Percentiles rank a stretch among this genome's conserved stretches.
These are phyloP conservation scores for Anthostomella pinea DNA, from an alignment of 2,329 filamentous ascomycete genomes.

Conservation along the genomic window DNA sequence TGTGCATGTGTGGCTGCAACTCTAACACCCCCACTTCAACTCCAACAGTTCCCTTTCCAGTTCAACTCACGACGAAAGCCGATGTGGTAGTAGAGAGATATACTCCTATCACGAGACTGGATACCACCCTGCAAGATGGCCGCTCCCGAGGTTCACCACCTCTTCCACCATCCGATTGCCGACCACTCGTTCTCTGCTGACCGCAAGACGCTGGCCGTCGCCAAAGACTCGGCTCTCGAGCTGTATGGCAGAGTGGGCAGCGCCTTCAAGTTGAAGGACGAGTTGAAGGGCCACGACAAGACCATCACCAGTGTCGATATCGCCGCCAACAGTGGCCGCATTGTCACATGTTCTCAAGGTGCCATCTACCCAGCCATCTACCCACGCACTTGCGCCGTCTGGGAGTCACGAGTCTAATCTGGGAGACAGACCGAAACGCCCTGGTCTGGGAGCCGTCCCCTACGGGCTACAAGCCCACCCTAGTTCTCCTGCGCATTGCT, in stretches of 20 bases:
- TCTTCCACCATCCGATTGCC: constrained; percentile 93
- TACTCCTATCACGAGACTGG: constrained; percentile 80
- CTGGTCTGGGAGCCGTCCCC: constrained; percentile 97
- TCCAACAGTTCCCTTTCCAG: no score
- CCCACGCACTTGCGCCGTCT: background rate
- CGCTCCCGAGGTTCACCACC: constrained; percentile 86
- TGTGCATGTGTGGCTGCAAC: background rate
- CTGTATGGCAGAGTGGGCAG: constrained; percentile 74
- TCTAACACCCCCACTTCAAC: no score
- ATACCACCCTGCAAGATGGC: constrained; percentile 59
- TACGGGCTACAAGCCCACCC: constrained; percentile 90
- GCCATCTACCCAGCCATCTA: constrained; percentile 20
- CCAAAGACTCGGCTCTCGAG: constrained; percentile 85
- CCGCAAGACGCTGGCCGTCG: constrained; percentile 82
- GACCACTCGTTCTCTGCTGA: constrained; percentile 98
- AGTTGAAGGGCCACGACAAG: constrained; percentile 96
- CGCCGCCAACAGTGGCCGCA: constrained; percentile 83
- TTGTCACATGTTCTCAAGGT: constrained; percentile 98
- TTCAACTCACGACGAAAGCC: constrained; percentile 4
- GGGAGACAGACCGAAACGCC: constrained; percentile 78
- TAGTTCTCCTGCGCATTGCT: constrained; percentile 95
- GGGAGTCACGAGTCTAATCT: background rate
- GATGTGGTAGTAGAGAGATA: constrained; percentile 92
- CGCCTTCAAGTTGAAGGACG: constrained; percentile 81
- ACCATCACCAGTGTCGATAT: constrained; percentile 95